Evolutionary conservation across 352 stramenopile species (phyloP).

Genomic region (Aphanomyces euteiches): DNA sequence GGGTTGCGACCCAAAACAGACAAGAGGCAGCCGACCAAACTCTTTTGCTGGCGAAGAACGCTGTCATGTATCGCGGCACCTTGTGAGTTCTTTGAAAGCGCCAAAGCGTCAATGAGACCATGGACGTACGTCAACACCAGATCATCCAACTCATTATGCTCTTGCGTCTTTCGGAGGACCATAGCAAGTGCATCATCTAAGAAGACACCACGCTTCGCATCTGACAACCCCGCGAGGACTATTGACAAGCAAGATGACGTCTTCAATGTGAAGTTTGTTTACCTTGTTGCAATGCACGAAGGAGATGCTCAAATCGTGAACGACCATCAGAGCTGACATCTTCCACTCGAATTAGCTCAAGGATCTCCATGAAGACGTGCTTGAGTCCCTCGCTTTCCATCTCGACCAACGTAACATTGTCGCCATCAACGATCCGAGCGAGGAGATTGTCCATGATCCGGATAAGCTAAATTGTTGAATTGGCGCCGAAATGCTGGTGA

Average conservation of each 20-base stretch:
- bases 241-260: not conserved
- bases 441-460: conserved; percentile 15
- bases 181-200: conserved; percentile 22
- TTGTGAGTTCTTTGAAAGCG: no score
- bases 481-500: conserved; percentile 4
- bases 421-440: conserved; percentile 1
- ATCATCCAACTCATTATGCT: not conserved
- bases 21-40: conserved; percentile 8
- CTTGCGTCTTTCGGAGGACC: conserved; percentile 22
- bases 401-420: not conserved
- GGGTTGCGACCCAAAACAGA: not conserved
- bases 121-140: conserved; percentile 6
- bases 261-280: not conserved
- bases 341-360: conserved; percentile 28
- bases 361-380: conserved; percentile 30
- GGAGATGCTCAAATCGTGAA: not conserved
- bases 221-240: conserved; percentile 16
- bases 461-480: not conserved
- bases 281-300: not conserved
- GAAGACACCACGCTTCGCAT: conserved; percentile 15
- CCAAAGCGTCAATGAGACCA: not conserved
- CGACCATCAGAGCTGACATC: not conserved
- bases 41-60: conserved; percentile 4
- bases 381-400: conserved; percentile 27
- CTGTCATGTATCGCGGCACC: not conserved